Base-by-base conservation (phyloP, 2,329 filamentous ascomycete genomes). In the Talaromyces rugulosus region DNA sequence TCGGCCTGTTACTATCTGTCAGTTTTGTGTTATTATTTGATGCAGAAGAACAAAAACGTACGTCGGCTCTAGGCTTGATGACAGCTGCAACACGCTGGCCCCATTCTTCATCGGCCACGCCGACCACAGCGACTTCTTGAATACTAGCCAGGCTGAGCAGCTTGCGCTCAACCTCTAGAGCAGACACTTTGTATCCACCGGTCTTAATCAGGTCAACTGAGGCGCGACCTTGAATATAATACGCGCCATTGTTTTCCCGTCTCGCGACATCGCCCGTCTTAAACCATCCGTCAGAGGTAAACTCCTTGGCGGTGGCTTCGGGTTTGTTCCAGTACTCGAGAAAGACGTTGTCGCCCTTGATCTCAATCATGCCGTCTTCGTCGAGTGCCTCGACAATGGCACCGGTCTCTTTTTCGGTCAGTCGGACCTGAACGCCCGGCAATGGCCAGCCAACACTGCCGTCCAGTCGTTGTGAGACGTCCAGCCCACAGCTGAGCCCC, bases 141-240 rank as follows among this genome's bases (percentile, higher is more conserved):
- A 84, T 75, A 34, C 79, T 78, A 1, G 78, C 74, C 58, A 85
- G 66, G 0, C 76, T 75, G 28, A 85, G 72, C 65, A 84, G 77
- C 64, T 84, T 81, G 18, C 82, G 75, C 68, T 85, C 83, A 33
- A 85, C 81, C 56, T 85, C 82, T 11, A 84, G 70, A 0, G 82
- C 82, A 0, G 80, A 82, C 40, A 84, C 80, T 70, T 84, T 85
- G 66, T 84, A 84, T 0, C 83, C 83, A 16, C 82, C 82, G 0
- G 79, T 81, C 64, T 85, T 85, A 68, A 85, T 83, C 34, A 85
- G 76, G 64, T 84, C 82, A 6, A 83, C 75, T 18, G 78, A 81
- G 9, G 80, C 81, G 11, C 82, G 77, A 8, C 82, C 83, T 59
- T 83, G 74, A 59, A 85, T 84, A 42, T 75, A 85, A 66, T 83